Base-by-base conservation (phyloP, 2,329 filamentous ascomycete species). In the Penicillium paneum region DNA sequence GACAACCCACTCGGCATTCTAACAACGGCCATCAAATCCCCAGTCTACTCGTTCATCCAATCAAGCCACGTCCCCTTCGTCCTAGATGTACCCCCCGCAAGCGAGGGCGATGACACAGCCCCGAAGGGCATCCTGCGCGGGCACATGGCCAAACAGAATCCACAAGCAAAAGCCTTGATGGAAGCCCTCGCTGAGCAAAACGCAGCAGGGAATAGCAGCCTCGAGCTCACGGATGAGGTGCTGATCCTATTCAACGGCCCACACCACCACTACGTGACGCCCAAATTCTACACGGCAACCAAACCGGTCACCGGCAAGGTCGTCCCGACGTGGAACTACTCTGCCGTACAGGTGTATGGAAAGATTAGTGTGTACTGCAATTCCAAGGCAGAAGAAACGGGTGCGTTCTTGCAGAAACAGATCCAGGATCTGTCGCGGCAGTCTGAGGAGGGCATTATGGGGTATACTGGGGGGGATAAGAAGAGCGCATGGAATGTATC, bases 311-410 rank as follows among this genome's bases (percentile, higher is more conserved):
- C 79, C 0, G 85, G 79, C 17, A 88, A 88, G 61, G 84, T 87
- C 0, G 85, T 86, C 6, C 84, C 84, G 1, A 88, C 85, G 0
- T 88, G 85, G 85, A 84, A 88, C 68, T 88, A 88, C 62, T 76
- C 82, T 0, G 84, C 85, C 0, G 84, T 78, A 0, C 83, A 89
- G 69, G 83, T 76, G 0, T 88, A 88, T 60, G 86, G 86, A 1
- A 77, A 69, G 1, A 81, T 81, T 1, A 80, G 57, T 0, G 70
- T 88, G 4, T 82, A 79, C 58, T 79, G 72, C 53, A 80, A 87
- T 52, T 63, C 78, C 6, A 75, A 76, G 42, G 66, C 76, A 0
- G 62, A 71, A 0, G 75, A 78, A 21, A 81, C 82, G 0, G 64
- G 66, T 0, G 55, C 58, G 0, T 87, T 82, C 51, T 67, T 89